Base-by-base conservation (phyloP, 768 basidiomycete species). In the Leccinum longicurvipes region DNA sequence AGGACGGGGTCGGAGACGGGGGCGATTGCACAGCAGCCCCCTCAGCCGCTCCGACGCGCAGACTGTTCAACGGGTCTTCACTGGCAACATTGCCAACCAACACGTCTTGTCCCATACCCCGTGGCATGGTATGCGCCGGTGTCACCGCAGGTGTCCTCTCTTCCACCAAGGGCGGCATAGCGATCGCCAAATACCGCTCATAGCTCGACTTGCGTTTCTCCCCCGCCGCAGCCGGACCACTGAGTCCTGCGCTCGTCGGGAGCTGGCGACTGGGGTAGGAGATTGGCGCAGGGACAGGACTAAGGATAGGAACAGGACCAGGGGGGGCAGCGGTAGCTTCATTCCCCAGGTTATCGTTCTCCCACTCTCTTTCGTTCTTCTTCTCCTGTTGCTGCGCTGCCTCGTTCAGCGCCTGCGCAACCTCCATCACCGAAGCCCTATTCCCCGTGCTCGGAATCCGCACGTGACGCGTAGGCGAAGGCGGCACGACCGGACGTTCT, bases 381-480 rank as follows among this genome's bases (percentile, higher is more conserved):
- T 41, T 48, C 8, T 46, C 47, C 10, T 63, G 53, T 21, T 51
- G 57, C 51, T 55, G 53, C 31, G 64, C 64, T 6, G 67, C 71
- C 55, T 79, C 76, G 31, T 67, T 75, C 52, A 89, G 66, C 9
- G 81, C 79, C 66, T 85, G 85, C 3, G 87, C 87, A 11, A 91
- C 82, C 41, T 91, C 87, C 89, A 91, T 91, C 23, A 84, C 87
- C 14, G 83, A 82, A 19, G 86, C 82, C 56, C 90, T 75, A 51
- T 80, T 82, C 15, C 87, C 86, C 6, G 86, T 81, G 63, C 82
- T 88, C 5, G 87, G 82, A 50, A 85, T 85, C 21, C 87, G 83
- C 45, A 72, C 55, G 62, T 79, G 81, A 50, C 76, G 78, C 4
- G 71, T 64, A 6, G 80, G 76, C 1, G 77, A 70, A 4, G 64